Evolutionary conservation across 2,329 filamentous ascomycete species (phyloP).

Genomic region (Camillea tinctor): DNA sequence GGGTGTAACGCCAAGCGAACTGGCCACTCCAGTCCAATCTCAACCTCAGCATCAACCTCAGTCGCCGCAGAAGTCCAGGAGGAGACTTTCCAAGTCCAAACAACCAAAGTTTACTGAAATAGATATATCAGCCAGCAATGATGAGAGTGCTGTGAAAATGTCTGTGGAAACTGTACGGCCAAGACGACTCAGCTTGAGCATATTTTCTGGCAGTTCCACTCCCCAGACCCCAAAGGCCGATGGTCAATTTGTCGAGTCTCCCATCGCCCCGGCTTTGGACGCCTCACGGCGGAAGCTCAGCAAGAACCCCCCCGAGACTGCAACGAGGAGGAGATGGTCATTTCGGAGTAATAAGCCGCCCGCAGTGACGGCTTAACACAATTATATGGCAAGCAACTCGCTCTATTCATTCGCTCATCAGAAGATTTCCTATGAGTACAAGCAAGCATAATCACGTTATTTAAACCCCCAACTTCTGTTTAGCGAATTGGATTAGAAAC

Average conservation of each 20-base stretch:
- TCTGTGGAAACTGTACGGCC: conserved; percentile 11
- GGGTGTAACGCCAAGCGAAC: not conserved
- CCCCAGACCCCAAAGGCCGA: not conserved
- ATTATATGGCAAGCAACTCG: not conserved
- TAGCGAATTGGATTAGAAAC: not conserved
- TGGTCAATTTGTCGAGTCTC: not conserved
- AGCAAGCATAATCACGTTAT: not conserved
- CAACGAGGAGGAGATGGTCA: not conserved
- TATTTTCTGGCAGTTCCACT: not conserved
- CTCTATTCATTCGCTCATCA: not conserved
- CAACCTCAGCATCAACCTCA: conserved; percentile 1
- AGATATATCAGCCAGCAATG: conserved; percentile 6
- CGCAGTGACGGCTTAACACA: not conserved
- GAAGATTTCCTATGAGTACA: not conserved
- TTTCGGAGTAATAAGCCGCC: not conserved
- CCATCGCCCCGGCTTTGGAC: not conserved
- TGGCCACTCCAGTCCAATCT: not conserved
- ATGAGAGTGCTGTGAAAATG: conserved; percentile 1
- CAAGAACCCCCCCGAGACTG: not conserved
- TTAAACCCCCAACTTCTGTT: not conserved
- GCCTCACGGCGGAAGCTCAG: not conserved
- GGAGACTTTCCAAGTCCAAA: conserved; percentile 24
- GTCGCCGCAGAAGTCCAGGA: conserved; percentile 11
- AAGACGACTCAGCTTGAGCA: conserved; percentile 2
- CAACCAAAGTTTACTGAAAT: conserved; percentile 5